A percentile compares a stretch with the other conserved stretches of the same genome.
Evolutionary conservation across 352 stramenopile genomes (phyloP).

Genomic region (Phytophthora brassicae): DNA sequence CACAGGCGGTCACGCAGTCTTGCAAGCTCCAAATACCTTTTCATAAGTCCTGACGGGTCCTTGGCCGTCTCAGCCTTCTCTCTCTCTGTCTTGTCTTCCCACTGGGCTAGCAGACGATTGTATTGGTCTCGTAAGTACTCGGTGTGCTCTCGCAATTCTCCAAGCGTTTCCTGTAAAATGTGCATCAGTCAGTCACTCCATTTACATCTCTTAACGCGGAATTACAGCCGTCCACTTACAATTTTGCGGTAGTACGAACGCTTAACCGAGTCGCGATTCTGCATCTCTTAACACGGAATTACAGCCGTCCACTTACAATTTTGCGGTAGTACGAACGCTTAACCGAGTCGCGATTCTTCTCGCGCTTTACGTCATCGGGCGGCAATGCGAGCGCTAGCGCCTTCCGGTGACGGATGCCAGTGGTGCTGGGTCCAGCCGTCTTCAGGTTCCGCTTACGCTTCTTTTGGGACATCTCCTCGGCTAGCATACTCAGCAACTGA

Average conservation of each 20-base stretch:
- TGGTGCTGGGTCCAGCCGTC: slow-evolving; percentile 23
- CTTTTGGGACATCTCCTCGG: slow-evolving; percentile 45
- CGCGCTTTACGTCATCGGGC: slow-evolving; percentile 45
- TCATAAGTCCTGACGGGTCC: slow-evolving; percentile 42
- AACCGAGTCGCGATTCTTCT: slow-evolving; percentile 62
- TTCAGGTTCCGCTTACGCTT: slow-evolving; percentile 40
- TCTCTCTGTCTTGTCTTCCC: slow-evolving; percentile 41
- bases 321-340: slow-evolving; percentile 59
- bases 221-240: slow-evolving; percentile 20
- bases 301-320: slow-evolving; percentile 30
- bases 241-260: slow-evolving; percentile 60
- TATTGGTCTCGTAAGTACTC: slow-evolving; percentile 54
- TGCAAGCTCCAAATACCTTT: slow-evolving; percentile 49
- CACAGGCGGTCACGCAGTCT: slow-evolving; percentile 50
- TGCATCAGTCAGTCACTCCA: neutral
- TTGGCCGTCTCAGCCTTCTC: slow-evolving; percentile 33
- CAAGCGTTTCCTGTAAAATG: slow-evolving; percentile 43
- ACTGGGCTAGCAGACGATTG: slow-evolving; percentile 43
- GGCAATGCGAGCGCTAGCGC: slow-evolving; percentile 28
- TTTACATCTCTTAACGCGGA: neutral
- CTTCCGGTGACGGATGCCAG: slow-evolving; percentile 29
- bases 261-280: slow-evolving; percentile 50
- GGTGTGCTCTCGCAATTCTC: slow-evolving; percentile 41
- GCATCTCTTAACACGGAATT: neutral
- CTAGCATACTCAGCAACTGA: slow-evolving; percentile 43